Evolutionary conservation across 495 filamentous ascomycete species (phyloP).

Genomic region (Ascodesmis nigricans): DNA sequence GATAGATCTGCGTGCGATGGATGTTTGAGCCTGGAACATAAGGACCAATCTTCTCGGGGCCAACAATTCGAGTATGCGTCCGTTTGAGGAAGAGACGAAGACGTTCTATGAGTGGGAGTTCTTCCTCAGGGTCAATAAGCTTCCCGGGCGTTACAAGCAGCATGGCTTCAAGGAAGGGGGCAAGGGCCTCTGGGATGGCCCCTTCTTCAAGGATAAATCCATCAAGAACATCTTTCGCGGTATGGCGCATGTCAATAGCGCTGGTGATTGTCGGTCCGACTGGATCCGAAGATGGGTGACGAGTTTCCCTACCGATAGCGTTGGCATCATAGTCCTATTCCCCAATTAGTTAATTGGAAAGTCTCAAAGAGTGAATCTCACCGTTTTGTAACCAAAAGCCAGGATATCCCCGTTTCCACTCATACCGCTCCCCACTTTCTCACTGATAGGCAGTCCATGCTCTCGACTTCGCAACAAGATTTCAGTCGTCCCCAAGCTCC

Average conservation of each 20-base stretch:
- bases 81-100: conserved; percentile 28
- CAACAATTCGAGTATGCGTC: conserved; percentile 28
- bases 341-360: conserved; percentile 34
- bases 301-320: conserved; percentile 30
- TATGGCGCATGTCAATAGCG: conserved; percentile 37
- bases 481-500: conserved; percentile 40
- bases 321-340: conserved; percentile 34
- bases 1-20: conserved; percentile 39
- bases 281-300: conserved; percentile 29
- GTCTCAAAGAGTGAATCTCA: not conserved
- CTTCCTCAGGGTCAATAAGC: conserved; percentile 23
- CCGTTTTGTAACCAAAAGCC: conserved; percentile 32
- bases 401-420: conserved; percentile 48
- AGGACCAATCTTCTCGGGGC: conserved; percentile 31
- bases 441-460: conserved; percentile 35
- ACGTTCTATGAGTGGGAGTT: conserved; percentile 23
- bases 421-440: conserved; percentile 36
- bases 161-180: conserved; percentile 34
- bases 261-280: conserved; percentile 44
- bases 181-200: conserved; percentile 34
- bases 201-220: conserved; percentile 47
- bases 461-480: conserved; percentile 41
- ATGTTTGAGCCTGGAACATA: conserved; percentile 33
- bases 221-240: conserved; percentile 33
- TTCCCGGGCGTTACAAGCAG: conserved; percentile 34